These are phyloP conservation scores for Helianthus tuberosus DNA, from an alignment of 129 eudicot species.

Conservation along the genomic window DNA sequence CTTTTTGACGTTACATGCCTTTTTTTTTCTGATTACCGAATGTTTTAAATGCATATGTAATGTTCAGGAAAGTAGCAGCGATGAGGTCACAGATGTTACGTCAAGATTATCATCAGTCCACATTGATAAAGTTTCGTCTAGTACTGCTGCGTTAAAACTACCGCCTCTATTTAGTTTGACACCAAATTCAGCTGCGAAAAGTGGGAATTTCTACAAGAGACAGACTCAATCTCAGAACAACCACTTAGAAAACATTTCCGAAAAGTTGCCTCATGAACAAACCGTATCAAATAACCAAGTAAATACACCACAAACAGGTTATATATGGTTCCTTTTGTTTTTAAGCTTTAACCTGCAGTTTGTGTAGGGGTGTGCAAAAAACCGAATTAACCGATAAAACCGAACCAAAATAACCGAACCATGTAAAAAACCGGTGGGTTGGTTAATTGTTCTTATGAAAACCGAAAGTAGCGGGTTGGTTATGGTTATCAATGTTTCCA, in stretches of 20 bases:
- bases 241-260: slow-evolving; percentile 48
- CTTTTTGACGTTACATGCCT: background rate
- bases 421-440: too few species aligned
- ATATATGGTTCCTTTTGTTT: slow-evolving; percentile 13
- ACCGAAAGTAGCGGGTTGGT: too few species aligned
- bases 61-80: slow-evolving; percentile 66
- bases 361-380: background rate
- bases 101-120: slow-evolving; percentile 72
- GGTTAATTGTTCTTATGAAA: too few species aligned
- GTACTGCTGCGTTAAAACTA: slow-evolving; percentile 74
- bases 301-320: slow-evolving; percentile 74
- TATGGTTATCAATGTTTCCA: too few species aligned
- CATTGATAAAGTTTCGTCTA: slow-evolving; percentile 72
- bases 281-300: slow-evolving; percentile 53
- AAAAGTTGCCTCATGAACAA: slow-evolving; percentile 52
- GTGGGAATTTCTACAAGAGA: slow-evolving; percentile 69
- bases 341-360: background rate
- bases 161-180: slow-evolving; percentile 91
- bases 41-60: slow-evolving; percentile 16
- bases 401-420: too few species aligned
- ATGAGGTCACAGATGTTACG: slow-evolving; percentile 71
- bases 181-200: slow-evolving; percentile 81
- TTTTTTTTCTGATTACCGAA: background rate
- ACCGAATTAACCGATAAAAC: too few species aligned
- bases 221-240: slow-evolving; percentile 49